These are phyloP conservation scores for Cordyceps javanica DNA, from an alignment of 2,329 filamentous ascomycete species.

Conservation along the genomic window DNA sequence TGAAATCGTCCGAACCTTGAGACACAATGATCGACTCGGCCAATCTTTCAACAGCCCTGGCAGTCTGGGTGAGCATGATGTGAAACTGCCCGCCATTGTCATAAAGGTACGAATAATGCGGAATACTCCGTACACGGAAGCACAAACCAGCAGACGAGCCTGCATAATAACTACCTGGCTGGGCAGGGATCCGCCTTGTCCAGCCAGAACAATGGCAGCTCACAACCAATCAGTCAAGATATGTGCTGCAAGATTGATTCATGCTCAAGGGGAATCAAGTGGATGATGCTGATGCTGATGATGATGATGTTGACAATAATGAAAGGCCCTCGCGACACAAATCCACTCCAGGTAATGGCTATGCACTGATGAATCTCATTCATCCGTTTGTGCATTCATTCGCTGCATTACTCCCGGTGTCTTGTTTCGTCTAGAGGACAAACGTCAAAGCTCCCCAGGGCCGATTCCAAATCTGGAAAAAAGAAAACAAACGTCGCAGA, in stretches of 20 bases:
- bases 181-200: background rate
- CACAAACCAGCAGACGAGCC: background rate
- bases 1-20: background rate
- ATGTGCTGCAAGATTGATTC: background rate
- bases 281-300: too few species aligned
- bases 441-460: slow-evolving; percentile 1
- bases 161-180: background rate
- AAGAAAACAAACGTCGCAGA: background rate
- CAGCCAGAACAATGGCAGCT: background rate
- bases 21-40: background rate
- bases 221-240: background rate
- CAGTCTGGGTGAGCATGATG: too few species aligned
- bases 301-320: too few species aligned
- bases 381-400: background rate
- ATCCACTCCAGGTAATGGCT: too few species aligned
- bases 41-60: background rate
- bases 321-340: too few species aligned
- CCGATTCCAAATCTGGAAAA: background rate
- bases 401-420: background rate
- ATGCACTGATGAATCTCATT: too few species aligned
- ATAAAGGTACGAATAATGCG: too few species aligned
- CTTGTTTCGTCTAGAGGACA: background rate
- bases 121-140: background rate
- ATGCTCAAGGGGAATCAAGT: background rate
- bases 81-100: too few species aligned